Conservation (phyloP, 305 asterid species). For the Solanum hybrid region DNA sequence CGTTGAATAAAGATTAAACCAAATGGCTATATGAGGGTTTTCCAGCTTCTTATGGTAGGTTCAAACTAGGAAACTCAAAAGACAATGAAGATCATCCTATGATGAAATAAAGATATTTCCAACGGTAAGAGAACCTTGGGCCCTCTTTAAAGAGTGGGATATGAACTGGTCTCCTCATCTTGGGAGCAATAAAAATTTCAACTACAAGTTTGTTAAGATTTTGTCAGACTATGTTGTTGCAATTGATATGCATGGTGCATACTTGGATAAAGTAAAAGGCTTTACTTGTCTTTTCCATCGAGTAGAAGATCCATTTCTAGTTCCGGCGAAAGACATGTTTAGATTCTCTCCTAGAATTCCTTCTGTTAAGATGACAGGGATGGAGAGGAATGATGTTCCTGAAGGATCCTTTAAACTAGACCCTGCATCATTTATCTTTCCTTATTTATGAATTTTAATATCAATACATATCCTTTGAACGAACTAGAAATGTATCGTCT, state of each 20-base stretch:
- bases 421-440: neutral
- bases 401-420: neutral
- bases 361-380: too few species aligned
- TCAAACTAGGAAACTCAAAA: neutral
- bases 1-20: neutral
- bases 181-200: neutral
- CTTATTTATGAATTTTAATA: neutral
- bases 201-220: neutral
- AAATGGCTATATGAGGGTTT: neutral
- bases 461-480: too few species aligned
- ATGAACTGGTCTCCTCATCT: neutral
- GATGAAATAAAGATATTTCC: neutral
- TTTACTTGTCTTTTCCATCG: neutral
- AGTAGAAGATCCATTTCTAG: neutral
- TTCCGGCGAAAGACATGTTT: neutral
- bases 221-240: neutral
- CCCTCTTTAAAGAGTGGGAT: neutral
- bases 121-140: neutral
- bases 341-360: neutral
- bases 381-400: neutral
- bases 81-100: neutral
- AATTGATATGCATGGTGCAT: neutral
- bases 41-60: neutral
- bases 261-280: too few species aligned
- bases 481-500: neutral